These are phyloP conservation scores for Botryotinia narcissicola DNA, from an alignment of 2,329 filamentous ascomycete species.

Conservation along the genomic window DNA sequence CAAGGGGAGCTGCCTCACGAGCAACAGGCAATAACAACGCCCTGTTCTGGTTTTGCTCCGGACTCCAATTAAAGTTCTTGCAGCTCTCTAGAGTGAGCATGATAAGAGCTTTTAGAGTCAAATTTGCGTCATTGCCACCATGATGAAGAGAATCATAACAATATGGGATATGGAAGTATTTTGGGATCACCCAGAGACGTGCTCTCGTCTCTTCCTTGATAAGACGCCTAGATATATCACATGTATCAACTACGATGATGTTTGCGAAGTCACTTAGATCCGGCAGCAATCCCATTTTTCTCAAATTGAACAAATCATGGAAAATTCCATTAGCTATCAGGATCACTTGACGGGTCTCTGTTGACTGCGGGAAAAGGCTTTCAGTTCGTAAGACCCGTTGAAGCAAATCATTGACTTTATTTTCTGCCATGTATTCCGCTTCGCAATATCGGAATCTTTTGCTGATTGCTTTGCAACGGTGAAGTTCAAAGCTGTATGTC, in stretches of 20 bases:
- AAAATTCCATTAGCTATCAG: not conserved
- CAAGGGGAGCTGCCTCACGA: not conserved
- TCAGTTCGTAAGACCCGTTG: not conserved
- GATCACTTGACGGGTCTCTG: not conserved
- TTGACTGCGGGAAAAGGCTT: not conserved
- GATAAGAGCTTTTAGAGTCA: not conserved
- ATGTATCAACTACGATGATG: not conserved
- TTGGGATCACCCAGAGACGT: not conserved
- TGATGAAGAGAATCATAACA: not conserved
- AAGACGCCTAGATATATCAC: not conserved
- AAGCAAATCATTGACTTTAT: not conserved
- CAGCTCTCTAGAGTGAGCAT: not conserved
- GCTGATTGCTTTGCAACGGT: not conserved
- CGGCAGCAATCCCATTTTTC: not conserved
- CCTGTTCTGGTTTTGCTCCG: not conserved
- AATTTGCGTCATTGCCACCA: not conserved
- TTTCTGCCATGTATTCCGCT: not conserved
- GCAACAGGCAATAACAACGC: not conserved
- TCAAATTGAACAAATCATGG: not conserved
- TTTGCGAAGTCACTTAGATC: not conserved
- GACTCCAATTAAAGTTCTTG: not conserved
- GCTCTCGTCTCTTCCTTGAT: not conserved
- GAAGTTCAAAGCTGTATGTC: not conserved
- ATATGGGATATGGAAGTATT: not conserved
- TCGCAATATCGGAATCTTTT: not conserved